A percentile compares a stretch with the other conserved stretches of the same genome.
phyloP scores from a whole-genome alignment of 352 stramenopile genomes.

The Phytopythium helicoides region DNA sequence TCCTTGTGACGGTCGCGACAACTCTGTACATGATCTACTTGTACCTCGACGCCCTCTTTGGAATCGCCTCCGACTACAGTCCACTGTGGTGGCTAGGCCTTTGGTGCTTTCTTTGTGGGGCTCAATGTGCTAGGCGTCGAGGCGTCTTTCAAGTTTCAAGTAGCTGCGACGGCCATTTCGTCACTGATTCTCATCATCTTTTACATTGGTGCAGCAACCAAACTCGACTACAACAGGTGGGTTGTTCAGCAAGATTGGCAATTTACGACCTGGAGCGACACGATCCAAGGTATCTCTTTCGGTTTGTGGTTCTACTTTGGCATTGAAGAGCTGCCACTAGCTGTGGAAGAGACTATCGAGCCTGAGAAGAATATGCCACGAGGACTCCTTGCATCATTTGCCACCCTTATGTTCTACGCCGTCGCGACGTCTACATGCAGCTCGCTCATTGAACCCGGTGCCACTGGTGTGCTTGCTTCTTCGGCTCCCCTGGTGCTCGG shows the following conservation, averaged over 20 bases:
- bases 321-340: constrained; percentile 70
- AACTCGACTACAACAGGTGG: constrained; percentile 56
- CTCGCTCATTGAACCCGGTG: constrained; percentile 53
- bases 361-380: constrained; percentile 62
- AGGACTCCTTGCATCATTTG: constrained; percentile 48
- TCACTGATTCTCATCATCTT: constrained; percentile 52
- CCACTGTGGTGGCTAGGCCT: constrained; percentile 57
- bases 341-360: constrained; percentile 67
- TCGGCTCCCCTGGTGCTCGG: constrained; percentile 47
- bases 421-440: constrained; percentile 31
- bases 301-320: constrained; percentile 73
- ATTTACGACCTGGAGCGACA: constrained; percentile 39
- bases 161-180: constrained; percentile 50
- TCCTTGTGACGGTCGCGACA: constrained; percentile 44
- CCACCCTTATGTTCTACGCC: constrained; percentile 57
- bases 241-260: constrained; percentile 50
- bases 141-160: constrained; percentile 56
- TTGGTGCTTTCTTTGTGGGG: constrained; percentile 51
- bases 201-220: constrained; percentile 44
- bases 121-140: constrained; percentile 67
- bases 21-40: constrained; percentile 53
- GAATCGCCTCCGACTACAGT: constrained; percentile 27
- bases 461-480: constrained; percentile 27
- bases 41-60: constrained; percentile 57
- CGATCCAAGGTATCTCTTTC: constrained; percentile 58